phyloP scores from a whole-genome alignment of 768 basidiomycete species.

The Podaxis rugospora region DNA sequence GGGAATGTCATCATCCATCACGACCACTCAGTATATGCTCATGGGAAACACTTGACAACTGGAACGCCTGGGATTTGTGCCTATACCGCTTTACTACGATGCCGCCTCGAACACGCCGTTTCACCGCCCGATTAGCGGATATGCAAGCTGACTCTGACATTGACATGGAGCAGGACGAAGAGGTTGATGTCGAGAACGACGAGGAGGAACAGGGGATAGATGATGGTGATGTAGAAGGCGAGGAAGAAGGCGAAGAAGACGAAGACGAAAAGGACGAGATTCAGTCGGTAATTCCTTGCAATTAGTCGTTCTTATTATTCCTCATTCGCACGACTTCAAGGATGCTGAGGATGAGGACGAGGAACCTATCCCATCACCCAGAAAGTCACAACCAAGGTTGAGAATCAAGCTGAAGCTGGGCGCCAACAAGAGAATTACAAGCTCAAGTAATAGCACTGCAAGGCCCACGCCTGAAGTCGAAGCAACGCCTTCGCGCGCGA shows the following conservation, averaged over 20 bases:
- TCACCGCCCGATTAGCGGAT: constrained; percentile 27
- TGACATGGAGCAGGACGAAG: constrained; percentile 31
- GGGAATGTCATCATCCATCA: constrained; percentile 11
- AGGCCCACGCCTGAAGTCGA: constrained; percentile 20
- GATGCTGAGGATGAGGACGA: constrained; percentile 22
- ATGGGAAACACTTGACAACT: constrained; percentile 8
- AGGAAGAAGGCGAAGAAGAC: constrained; percentile 29
- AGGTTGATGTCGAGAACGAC: constrained; percentile 35
- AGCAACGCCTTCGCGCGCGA: constrained; percentile 22
- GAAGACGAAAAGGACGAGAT: constrained; percentile 30
- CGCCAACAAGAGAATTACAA: constrained; percentile 24
- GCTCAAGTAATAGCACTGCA: constrained; percentile 23
- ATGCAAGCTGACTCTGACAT: constrained; percentile 29
- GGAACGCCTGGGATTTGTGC: background rate
- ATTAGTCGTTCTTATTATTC: background rate
- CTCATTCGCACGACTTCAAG: background rate
- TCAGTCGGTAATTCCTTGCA: constrained; percentile 10
- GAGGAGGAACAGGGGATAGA: constrained; percentile 30
- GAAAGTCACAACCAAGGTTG: constrained; percentile 40
- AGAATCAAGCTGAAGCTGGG: constrained; percentile 63
- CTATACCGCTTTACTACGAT: constrained; percentile 15
- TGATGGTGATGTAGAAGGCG: constrained; percentile 22
- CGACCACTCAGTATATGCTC: constrained; percentile 5
- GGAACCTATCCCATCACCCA: constrained; percentile 17
- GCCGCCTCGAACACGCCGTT: constrained; percentile 29